Evolutionary conservation across 371 early-diverging fungal genomes (phyloP), one percentile per base, ranked within the genome.

Genomic region (Mucor irregularis): DNA sequence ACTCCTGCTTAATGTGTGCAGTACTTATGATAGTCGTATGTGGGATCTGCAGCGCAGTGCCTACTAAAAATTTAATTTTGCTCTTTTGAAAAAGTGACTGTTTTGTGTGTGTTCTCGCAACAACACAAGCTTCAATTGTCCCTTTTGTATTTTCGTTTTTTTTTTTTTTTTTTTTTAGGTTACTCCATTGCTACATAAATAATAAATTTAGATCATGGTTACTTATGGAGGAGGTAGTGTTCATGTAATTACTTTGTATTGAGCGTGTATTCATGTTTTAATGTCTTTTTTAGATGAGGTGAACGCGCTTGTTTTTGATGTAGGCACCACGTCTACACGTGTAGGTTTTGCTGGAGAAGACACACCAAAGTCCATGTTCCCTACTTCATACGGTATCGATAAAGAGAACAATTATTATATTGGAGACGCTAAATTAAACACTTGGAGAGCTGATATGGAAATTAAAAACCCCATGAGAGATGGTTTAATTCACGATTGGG

Each of bases 321-420:
- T 96, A 37, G 98, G 98, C 29, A 84, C 91, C 55, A 81, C 89
- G 24, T 86, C 87, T 71, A 89, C 90, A 37, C 90, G 92, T 48
- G 94, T 92, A 26, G 98, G 98, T 30, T 95, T 92, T 73, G 94
- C 97, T 17, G 98, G 98, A 45, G 97, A 97, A 66, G 97, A 98
- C 64, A 75, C 85, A 29, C 97, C 98, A 3, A 84, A 87, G 56
- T 87, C 85, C 5, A 88, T 92, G 22, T 89, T 94, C 49, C 93
- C 97, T 5, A 89, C 95, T 3, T 80, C 70, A 1, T 69, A 62
- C 47, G 74, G 74, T 19, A 58, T 66, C 53, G 44, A 58, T 40
- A 63, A 66, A 35, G 66, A 64, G 38, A 65, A 57, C 49, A 73
- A 77, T 56, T 90, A 87, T 53, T 89, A 74, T 64, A 80, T 93